phyloP scores from a whole-genome alignment of 345 rosid genomes.

The Gossypium rotundifolium region DNA sequence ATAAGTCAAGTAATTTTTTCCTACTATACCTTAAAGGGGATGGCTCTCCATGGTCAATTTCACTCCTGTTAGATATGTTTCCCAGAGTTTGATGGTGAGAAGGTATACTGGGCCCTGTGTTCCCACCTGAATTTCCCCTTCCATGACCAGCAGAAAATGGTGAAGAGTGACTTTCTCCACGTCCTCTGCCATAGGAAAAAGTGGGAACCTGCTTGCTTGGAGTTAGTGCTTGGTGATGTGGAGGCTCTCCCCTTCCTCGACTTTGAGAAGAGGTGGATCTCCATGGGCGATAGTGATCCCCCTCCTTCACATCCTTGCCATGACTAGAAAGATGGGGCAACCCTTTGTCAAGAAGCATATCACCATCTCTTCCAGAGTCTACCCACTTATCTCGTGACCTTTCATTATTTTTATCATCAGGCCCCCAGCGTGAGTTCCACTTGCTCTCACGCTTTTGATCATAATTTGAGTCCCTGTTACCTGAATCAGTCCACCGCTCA shows the following conservation, averaged over 20 bases:
- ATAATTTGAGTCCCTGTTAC: conserved; percentile 58
- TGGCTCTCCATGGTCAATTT: conserved; percentile 44
- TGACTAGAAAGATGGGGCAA: background rate
- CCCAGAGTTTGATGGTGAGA: conserved; percentile 43
- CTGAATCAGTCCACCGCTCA: conserved; percentile 77
- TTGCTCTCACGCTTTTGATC: conserved; percentile 94
- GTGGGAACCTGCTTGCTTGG: background rate
- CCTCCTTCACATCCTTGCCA: background rate
- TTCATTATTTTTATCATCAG: conserved; percentile 63
- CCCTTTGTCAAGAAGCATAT: conserved; percentile 16
- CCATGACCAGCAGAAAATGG: background rate
- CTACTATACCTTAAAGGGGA: conserved; percentile 25
- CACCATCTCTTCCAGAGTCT: conserved; percentile 47
- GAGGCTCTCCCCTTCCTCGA: background rate
- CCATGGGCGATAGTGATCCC: background rate
- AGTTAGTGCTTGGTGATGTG: background rate
- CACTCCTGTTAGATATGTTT: conserved; percentile 43
- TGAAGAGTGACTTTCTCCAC: conserved; percentile 46
- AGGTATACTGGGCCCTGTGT: conserved; percentile 25
- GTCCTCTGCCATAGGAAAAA: conserved; percentile 16
- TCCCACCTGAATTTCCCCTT: conserved; percentile 43
- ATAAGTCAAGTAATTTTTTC: background rate
- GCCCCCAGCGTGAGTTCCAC: conserved; percentile 99
- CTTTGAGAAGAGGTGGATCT: background rate
- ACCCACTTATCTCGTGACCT: conserved; percentile 48